A percentile compares a stretch with the other conserved stretches of the same genome.
phyloP scores from a whole-genome alignment of 352 stramenopile species.

The Globisporangium acanthophoron region DNA sequence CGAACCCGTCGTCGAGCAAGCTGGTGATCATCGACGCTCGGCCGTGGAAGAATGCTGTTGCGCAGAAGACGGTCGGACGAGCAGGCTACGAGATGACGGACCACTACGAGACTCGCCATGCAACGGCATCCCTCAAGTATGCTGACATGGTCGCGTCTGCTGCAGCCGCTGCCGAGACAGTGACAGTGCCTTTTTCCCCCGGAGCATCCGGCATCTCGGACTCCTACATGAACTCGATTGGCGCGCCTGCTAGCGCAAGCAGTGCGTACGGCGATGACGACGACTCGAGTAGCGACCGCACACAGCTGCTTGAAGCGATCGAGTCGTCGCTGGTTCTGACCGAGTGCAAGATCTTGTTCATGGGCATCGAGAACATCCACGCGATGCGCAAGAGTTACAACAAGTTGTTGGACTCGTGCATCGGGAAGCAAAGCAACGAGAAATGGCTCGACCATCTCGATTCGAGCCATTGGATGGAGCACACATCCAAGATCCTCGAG shows the following conservation, averaged over 20 bases:
- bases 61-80: conserved; percentile 86
- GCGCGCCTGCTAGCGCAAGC: conserved; percentile 1
- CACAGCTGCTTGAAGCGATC: conserved; percentile 33
- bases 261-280: conserved; percentile 22
- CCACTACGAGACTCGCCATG: conserved; percentile 71
- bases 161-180: conserved; percentile 13
- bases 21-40: conserved; percentile 89
- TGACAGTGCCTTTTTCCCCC: conserved; percentile 16
- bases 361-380: conserved; percentile 93
- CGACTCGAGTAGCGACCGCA: conserved; percentile 11
- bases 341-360: conserved; percentile 84
- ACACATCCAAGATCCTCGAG: conserved; percentile 74
- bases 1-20: conserved; percentile 72
- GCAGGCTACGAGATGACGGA: conserved; percentile 87
- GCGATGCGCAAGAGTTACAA: conserved; percentile 85
- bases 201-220: conserved; percentile 6
- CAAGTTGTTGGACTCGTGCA: conserved; percentile 61
- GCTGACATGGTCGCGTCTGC: conserved; percentile 50
- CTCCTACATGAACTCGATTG: conserved; percentile 5
- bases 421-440: conserved; percentile 58
- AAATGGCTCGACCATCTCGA: conserved; percentile 79
- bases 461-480: conserved; percentile 68
- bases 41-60: conserved; percentile 87
- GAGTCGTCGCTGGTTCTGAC: conserved; percentile 59
- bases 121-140: conserved; percentile 54